Evolutionary conservation across 1,284 basidiomycete species (phyloP), one percentile per base, ranked within the genome.

Genomic region (Rhodotorula glutinis): DNA sequence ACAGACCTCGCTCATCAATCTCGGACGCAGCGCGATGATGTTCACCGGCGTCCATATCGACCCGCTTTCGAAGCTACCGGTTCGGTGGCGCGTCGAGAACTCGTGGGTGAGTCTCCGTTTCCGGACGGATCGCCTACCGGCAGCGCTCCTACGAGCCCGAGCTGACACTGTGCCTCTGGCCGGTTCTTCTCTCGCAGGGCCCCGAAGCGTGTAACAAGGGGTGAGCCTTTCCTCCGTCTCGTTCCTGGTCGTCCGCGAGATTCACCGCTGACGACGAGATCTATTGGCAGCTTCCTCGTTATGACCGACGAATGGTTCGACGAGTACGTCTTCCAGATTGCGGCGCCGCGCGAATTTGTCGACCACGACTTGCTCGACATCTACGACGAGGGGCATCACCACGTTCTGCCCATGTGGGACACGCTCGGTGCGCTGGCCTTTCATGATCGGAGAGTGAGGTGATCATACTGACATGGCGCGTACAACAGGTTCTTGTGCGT

Each of bases 1-100:
- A n/a, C n/a, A n/a, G n/a, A n/a, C n/a, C n/a, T n/a, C n/a, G n/a
- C n/a, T n/a, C n/a, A n/a, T n/a, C n/a, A n/a, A n/a, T n/a, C n/a
- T n/a, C n/a, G n/a, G n/a, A n/a, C n/a, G n/a, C 46, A 71, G 69
- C 77, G 91, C 91, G 4, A 92, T 80, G 78, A 77, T 78, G 52
- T 38, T 96, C 76, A 88, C 89, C 27, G 92, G 85, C n/a, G 92
- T 93, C n/a, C 92, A 96, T 77, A 80, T 95, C 62, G 91, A 93
- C 19, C 81, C 81, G 43, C 47, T 51, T 0, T 91, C 90, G 53
- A 85, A 85, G 62, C 2, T n/a, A 8, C 87, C 92, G 1, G 80
- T 93, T 44, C 84, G 92, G 17, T 97, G 91, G 84, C 89, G 91
- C 79, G 90, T 97, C 19, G 92, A 97, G 83, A 98, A 98, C 82